A percentile compares a stretch with the other conserved stretches of the same genome.
phyloP scores from a whole-genome alignment of 768 basidiomycete species.

The Mycena maculata region DNA sequence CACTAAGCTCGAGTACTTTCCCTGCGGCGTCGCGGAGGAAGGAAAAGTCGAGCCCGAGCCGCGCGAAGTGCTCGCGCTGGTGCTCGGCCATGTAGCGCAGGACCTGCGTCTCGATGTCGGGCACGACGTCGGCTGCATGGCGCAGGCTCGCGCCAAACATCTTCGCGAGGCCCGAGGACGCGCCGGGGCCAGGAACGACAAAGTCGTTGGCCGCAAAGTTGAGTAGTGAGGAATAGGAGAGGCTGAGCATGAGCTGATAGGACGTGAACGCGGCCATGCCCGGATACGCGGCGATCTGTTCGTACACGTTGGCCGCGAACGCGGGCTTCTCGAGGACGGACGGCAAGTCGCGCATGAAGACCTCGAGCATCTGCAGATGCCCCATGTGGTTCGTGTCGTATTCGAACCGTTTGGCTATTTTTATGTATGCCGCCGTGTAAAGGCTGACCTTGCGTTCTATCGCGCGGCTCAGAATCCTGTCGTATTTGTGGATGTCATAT shows the following conservation, averaged over 20 bases:
- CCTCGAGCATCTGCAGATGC: conserved; percentile 72
- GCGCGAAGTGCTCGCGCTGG: too few species aligned
- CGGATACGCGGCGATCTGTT: conserved; percentile 67
- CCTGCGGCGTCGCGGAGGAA: too few species aligned
- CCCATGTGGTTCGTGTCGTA: conserved; percentile 61
- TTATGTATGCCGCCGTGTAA: conserved; percentile 78
- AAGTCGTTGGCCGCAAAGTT: conserved; percentile 78
- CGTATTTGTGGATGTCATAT: conserved; percentile 67
- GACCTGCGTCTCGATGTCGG: too few species aligned
- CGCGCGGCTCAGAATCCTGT: conserved; percentile 59
- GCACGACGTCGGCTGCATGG: too few species aligned
- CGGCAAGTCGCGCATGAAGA: conserved; percentile 69
- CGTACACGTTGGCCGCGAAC: conserved; percentile 73
- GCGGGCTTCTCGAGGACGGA: conserved; percentile 58
- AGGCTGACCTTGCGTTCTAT: conserved; percentile 54
- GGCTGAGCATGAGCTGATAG: conserved; percentile 72
- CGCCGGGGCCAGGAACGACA: conserved; percentile 76
- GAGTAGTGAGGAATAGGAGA: conserved; percentile 67
- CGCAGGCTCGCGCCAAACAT: too few species aligned
- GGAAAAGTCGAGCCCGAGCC: too few species aligned
- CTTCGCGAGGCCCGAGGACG: conserved; percentile 72
- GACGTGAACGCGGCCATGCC: conserved; percentile 82
- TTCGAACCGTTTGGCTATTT: conserved; percentile 72
- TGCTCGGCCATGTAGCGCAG: too few species aligned
- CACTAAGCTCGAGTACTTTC: conserved; percentile 53